Evolutionary conservation across 2,329 filamentous ascomycete genomes (phyloP), one percentile per base, ranked within the genome.

Genomic region (Sporothrix luriei): DNA sequence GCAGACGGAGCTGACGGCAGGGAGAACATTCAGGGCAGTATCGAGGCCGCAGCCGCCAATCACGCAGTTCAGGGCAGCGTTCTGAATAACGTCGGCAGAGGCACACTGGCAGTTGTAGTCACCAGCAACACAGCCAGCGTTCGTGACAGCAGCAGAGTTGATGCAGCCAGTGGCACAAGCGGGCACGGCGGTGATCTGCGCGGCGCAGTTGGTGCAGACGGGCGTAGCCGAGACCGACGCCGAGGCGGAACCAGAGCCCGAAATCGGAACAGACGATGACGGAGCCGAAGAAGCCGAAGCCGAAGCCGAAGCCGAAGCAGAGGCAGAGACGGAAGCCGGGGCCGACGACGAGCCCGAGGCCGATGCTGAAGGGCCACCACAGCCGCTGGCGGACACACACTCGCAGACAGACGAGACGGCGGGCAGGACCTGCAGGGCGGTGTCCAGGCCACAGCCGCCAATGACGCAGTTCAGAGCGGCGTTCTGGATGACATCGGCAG

Each of bases 61-160:
- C 5, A 72, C 67, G 24, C 71, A 72, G 55, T 67, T 69, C 19
- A 69, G 11, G 19, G 71, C 66, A n/a, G 70, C 64, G 19, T 46
- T 62, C 38, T 69, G 68, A 24, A 70, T 52, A 10, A 64, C 48
- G 5, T 14, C 57, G n/a, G 65, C 68, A 0, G 68, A 57, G 33
- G 64, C 51, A 40, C 71, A 73, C 67, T 68, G 66, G 55, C 66
- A 68, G 2, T 10, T 11, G 54, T 61, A 68, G 16, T 68, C 55
- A 16, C 54, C 66, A 43, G 33, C 26, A 13, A 48, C 54, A 10
- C 66, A 68, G 55, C 66, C 66, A 3, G 55, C 54, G 13, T 59
- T 52, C 1, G 54, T 49, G 6, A 68, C 46, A 5, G 66, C 66
- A 11, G 55, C 66, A 4, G 54, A 51, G 9, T 49, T 46, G 54